Conservation (phyloP, 2,329 filamentous ascomycete genomes). For the Scytalidium sp. region DNA sequence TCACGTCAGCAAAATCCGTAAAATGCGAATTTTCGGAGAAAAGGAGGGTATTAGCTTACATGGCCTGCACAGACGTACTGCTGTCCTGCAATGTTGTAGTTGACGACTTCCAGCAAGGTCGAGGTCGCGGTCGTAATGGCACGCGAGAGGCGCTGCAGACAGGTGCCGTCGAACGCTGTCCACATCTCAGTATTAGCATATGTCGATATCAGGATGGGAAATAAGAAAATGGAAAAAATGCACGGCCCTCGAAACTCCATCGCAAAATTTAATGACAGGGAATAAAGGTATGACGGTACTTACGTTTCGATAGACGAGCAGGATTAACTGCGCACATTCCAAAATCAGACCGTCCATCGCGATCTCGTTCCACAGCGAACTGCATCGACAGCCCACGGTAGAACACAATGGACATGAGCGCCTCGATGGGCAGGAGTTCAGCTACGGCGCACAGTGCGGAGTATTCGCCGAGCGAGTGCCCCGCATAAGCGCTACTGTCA, state of each 20-base stretch:
- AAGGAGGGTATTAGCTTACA: too few species aligned
- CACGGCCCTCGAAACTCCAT: too few species aligned
- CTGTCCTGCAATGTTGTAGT: conserved; percentile 28
- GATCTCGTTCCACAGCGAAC: conserved; percentile 25
- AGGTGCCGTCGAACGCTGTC: not conserved
- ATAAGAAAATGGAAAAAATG: too few species aligned
- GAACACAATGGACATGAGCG: conserved; percentile 24
- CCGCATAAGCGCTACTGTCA: conserved; percentile 16
- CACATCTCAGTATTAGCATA: not conserved
- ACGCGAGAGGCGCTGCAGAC: conserved; percentile 11
- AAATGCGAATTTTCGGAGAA: too few species aligned
- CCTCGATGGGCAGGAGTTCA: conserved; percentile 26
- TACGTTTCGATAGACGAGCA: conserved; percentile 13
- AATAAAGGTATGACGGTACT: too few species aligned
- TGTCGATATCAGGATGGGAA: not conserved
- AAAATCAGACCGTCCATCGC: conserved; percentile 20
- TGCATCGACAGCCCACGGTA: conserved; percentile 33
- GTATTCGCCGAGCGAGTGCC: conserved; percentile 33
- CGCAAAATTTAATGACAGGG: too few species aligned
- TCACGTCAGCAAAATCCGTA: too few species aligned
- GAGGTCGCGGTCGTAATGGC: conserved; percentile 19
- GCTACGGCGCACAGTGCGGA: conserved; percentile 23
- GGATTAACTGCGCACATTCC: conserved; percentile 30
- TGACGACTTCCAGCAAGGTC: conserved; percentile 30
- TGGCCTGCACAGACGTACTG: conserved; percentile 35